These are phyloP conservation scores for Hyphopichia homilentoma DNA, from an alignment of 805 yeast genomes.

Conservation along the genomic window DNA sequence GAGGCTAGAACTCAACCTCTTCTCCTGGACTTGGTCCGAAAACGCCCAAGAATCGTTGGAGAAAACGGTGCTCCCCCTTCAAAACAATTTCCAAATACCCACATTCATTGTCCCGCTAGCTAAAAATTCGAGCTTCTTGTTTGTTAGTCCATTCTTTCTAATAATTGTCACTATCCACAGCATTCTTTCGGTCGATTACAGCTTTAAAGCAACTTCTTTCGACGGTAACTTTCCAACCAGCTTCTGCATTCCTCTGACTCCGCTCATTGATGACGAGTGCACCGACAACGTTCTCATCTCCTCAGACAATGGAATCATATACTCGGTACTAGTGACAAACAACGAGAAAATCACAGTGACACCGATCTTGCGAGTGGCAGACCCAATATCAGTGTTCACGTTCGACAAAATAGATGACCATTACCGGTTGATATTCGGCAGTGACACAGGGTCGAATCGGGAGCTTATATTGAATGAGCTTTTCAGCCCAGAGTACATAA, in stretches of 20 bases:
- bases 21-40: slow-evolving; percentile 40
- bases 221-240: slow-evolving; percentile 39
- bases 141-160: slow-evolving; percentile 31
- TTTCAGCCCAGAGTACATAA: slow-evolving; percentile 10
- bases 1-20: slow-evolving; percentile 34
- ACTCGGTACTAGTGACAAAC: slow-evolving; percentile 21
- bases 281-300: slow-evolving; percentile 29
- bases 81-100: slow-evolving; percentile 39
- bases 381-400: slow-evolving; percentile 30
- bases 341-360: slow-evolving; percentile 11
- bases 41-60: slow-evolving; percentile 23
- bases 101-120: slow-evolving; percentile 39
- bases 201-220: slow-evolving; percentile 21
- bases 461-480: slow-evolving; percentile 27
- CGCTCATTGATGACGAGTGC: slow-evolving; percentile 8
- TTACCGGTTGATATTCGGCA: slow-evolving; percentile 32
- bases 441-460: slow-evolving; percentile 38
- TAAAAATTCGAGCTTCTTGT: slow-evolving; percentile 32
- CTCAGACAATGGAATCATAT: slow-evolving; percentile 32
- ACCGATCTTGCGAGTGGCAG: slow-evolving; percentile 35
- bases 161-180: slow-evolving; percentile 39
- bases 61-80: slow-evolving; percentile 37
- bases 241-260: slow-evolving; percentile 23
- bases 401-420: slow-evolving; percentile 16
- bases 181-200: slow-evolving; percentile 44